These are phyloP conservation scores for Syzygium aromaticum DNA, from an alignment of 345 rosid species.

Conservation along the genomic window DNA sequence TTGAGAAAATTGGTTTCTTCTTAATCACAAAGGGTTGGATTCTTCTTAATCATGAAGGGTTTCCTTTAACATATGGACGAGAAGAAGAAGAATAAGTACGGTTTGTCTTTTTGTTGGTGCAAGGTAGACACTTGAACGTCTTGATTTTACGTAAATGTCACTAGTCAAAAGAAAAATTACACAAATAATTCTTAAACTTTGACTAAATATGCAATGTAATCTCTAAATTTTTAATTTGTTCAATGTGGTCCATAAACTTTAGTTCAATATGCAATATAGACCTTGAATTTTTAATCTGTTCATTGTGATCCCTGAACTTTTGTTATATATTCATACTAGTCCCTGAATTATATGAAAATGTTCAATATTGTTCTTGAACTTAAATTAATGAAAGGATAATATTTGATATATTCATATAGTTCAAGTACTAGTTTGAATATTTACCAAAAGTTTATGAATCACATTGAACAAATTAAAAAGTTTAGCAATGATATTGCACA, in stretches of 20 bases:
- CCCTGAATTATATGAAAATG: not conserved
- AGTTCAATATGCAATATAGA: too few relatives aligned
- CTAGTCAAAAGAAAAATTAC: too few relatives aligned
- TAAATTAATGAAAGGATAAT: too few relatives aligned
- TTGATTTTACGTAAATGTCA: not conserved
- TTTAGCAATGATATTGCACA: not conserved
- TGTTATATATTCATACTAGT: too few relatives aligned
- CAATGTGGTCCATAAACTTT: too few relatives aligned
- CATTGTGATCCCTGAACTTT: too few relatives aligned
- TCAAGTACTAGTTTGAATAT: not conserved
- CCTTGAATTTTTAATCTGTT: not conserved
- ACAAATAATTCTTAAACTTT: too few relatives aligned
- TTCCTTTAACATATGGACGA: not conserved
- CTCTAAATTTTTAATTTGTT: too few relatives aligned
- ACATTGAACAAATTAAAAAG: too few relatives aligned
- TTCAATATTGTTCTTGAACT: not conserved
- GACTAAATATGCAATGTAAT: too few relatives aligned
- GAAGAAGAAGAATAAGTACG: not conserved
- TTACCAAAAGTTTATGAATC: not conserved
- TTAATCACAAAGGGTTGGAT: not conserved
- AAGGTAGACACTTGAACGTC: not conserved
- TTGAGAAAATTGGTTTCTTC: not conserved
- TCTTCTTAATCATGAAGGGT: not conserved
- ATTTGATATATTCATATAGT: too few relatives aligned
- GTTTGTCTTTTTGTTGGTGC: not conserved